Percentiles rank a stretch among this genome's conserved stretches.
These are phyloP conservation scores for Solanum sitiens DNA, from an alignment of 257 asterid species.

Conservation along the genomic window DNA sequence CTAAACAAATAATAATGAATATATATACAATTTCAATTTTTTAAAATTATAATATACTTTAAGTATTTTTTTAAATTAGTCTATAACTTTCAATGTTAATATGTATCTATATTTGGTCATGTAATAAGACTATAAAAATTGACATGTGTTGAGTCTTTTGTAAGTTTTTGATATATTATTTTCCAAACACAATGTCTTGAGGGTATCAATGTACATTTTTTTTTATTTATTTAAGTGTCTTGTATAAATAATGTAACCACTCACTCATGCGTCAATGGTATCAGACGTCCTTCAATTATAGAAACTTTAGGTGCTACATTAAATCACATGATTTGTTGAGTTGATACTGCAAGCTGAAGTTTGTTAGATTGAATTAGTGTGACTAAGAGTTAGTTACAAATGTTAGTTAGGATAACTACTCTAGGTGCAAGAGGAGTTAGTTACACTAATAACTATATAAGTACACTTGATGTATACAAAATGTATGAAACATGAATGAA, in stretches of 20 bases:
- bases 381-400: no score
- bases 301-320: background rate
- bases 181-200: background rate
- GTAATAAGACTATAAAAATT: no score
- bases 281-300: background rate
- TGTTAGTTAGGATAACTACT: no score
- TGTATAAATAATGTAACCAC: background rate
- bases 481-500: no score
- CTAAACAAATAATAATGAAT: no score
- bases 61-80: background rate
- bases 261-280: background rate
- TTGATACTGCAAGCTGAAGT: no score
- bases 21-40: no score
- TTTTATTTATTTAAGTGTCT: background rate
- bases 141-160: background rate
- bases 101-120: background rate
- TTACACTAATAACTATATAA: no score
- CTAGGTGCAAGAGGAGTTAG: no score
- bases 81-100: background rate
- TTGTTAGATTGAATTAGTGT: no score
- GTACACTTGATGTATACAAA: no score
- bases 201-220: background rate
- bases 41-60: no score
- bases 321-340: background rate
- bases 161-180: background rate